Conservation (phyloP, 768 basidiomycete species). For the Kwoniella shandongensis region DNA sequence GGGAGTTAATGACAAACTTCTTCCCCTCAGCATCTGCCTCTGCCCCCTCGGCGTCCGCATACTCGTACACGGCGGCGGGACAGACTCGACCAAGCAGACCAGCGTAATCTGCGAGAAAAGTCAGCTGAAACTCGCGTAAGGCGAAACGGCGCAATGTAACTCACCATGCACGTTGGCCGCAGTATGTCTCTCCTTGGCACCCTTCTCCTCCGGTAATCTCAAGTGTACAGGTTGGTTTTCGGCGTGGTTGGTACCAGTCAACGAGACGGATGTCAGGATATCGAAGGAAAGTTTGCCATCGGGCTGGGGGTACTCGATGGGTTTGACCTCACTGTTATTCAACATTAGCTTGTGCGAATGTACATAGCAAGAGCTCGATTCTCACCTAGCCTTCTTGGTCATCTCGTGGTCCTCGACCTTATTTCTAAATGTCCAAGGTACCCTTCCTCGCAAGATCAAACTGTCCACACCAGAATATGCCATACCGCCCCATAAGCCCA, state of each 20-base stretch:
- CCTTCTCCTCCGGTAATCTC: slow-evolving; percentile 63
- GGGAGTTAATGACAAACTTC: slow-evolving; percentile 92
- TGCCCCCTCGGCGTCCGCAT: slow-evolving; percentile 68
- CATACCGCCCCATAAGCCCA: slow-evolving; percentile 85
- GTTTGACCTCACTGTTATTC: slow-evolving; percentile 60
- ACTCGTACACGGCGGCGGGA: slow-evolving; percentile 96
- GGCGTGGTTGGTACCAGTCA: slow-evolving; percentile 94
- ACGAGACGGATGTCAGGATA: slow-evolving; percentile 79
- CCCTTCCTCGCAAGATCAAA: slow-evolving; percentile 75
- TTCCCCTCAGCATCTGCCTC: slow-evolving; percentile 71
- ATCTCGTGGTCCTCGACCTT: slow-evolving; percentile 63
- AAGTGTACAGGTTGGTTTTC: slow-evolving; percentile 94
- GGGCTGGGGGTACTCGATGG: slow-evolving; percentile 81
- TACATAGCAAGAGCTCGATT: too few species aligned
- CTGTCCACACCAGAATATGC: slow-evolving; percentile 86
- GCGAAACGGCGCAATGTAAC: too few species aligned
- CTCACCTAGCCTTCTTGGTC: slow-evolving; percentile 65
- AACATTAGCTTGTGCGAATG: slow-evolving; percentile 6
- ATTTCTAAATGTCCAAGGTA: slow-evolving; percentile 90
- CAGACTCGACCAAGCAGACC: slow-evolving; percentile 86
- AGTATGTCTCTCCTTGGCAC: slow-evolving; percentile 67
- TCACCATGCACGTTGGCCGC: slow-evolving; percentile 60
- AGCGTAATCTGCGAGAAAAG: slow-evolving; percentile 76
- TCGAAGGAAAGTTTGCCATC: slow-evolving; percentile 91
- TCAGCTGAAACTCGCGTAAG: too few species aligned